Base-by-base conservation (phyloP, 2,329 filamentous ascomycete species). In the Pyrenochaeta sp. region DNA sequence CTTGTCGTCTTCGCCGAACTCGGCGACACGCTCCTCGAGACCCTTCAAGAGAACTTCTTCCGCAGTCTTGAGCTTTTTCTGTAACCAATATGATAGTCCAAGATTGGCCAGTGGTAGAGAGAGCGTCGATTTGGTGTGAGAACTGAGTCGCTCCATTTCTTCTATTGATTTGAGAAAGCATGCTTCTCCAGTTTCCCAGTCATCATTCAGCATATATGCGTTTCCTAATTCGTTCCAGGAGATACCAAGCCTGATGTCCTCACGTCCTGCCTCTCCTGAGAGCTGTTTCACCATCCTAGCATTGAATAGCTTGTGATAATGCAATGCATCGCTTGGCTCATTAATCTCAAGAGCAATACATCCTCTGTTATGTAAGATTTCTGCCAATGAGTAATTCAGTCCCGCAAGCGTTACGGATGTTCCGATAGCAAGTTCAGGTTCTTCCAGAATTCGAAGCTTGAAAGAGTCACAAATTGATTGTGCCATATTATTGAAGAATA, bases 391-490 rank as follows among this genome's bases (percentile, higher is more conserved):
- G 29, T 43, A 43, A 27, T 42, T 45, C n/a, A 54, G 32, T 11
- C n/a, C 11, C 12, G 14, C 14, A 9, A 46, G 49, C 7, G 42
- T 42, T 18, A 49, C 21, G 10, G 35, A 7, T 1, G 5, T 33
- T 10, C 15, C 15, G 7, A 12, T 31, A 12, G 35, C 32, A 14
- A 39, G 21, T 39, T 42, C 45, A 14, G 45, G 45, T 21, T 37
- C 14, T 23, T 47, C 45, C 12, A 47, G 32, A 3, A 37, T 21
- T 17, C 45, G 45, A 17, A 37, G 45, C 14, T 52, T 56, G 18
- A 58, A n/a, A 3, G 45, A 48, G n/a, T 60, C 56, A 49, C 56
- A 59, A 29, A 61, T 57, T 14, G 21, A 27, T 37, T 60, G 54
- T 1, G 61, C 61, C 36, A 51, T 54, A n/a, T 60, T 49, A 27